Evolutionary conservation across 768 basidiomycete genomes (phyloP).

Genomic region (Postia placenta): DNA sequence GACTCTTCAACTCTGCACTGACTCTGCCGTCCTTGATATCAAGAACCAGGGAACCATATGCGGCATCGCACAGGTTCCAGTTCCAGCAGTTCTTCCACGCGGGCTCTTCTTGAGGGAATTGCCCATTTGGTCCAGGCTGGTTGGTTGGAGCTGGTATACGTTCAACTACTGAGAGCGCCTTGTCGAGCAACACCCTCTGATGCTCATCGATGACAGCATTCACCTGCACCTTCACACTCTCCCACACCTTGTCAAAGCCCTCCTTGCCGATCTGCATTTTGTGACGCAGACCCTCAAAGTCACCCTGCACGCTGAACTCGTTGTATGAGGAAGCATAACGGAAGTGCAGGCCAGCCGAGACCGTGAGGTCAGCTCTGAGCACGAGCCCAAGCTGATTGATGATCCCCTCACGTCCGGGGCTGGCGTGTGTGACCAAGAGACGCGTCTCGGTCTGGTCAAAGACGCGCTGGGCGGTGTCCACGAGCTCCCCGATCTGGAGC

Average conservation of each 20-base stretch:
- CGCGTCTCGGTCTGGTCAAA: conserved; percentile 93
- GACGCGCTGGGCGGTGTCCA: conserved; percentile 94
- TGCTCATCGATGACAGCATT: conserved; percentile 88
- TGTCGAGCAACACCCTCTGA: conserved; percentile 83
- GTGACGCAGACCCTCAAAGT: conserved; percentile 81
- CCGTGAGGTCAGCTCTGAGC: conserved; percentile 89
- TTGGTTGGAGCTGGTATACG: conserved; percentile 60
- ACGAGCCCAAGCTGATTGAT: conserved; percentile 86
- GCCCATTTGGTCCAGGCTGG: conserved; percentile 34
- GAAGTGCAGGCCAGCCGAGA: conserved; percentile 96
- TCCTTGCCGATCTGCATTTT: conserved; percentile 79
- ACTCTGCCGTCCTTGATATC: conserved; percentile 91
- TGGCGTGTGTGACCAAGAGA: conserved; percentile 86
- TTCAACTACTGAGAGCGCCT: conserved; percentile 80
- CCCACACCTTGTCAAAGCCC: conserved; percentile 89
- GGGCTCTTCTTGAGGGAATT: conserved; percentile 70
- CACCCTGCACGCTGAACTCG: conserved; percentile 89
- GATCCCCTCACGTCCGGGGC: conserved; percentile 89
- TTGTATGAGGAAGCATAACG: conserved; percentile 95
- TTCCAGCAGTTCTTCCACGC: conserved; percentile 99
- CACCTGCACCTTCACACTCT: conserved; percentile 85
- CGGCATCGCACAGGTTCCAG: conserved; percentile 96
- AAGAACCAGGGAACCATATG: conserved; percentile 82
- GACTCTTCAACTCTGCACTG: conserved; percentile 86
- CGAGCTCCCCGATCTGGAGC: conserved; percentile 94